Percentiles rank a stretch among this genome's conserved stretches.
Conservation (phyloP, 202 grass and related monocot species). For the Bolboschoenoplectus hybrid region DNA sequence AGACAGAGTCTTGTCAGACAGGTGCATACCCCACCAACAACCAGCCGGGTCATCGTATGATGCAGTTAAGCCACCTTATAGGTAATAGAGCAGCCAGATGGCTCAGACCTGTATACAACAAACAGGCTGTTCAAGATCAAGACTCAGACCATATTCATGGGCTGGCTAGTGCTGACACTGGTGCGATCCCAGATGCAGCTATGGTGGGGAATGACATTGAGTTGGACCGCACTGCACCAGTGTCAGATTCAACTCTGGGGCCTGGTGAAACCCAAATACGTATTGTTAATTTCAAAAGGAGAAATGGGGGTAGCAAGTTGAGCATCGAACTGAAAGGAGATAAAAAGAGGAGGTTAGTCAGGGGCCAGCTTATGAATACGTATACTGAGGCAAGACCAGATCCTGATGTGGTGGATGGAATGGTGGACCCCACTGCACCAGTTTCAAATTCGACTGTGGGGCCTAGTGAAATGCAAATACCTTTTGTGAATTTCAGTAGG, state of each 20-base stretch:
- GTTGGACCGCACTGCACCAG: background rate
- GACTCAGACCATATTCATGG: slow-evolving; percentile 47
- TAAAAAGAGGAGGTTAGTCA: slow-evolving; percentile 72
- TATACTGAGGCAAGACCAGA: slow-evolving; percentile 22
- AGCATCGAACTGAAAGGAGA: slow-evolving; percentile 30
- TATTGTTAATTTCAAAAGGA: slow-evolving; percentile 68
- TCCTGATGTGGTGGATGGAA: slow-evolving; percentile 29
- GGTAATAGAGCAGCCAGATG: background rate
- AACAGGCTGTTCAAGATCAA: slow-evolving; percentile 25
- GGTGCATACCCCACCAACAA: slow-evolving; percentile 36
- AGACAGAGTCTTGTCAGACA: slow-evolving; percentile 17
- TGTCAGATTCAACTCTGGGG: slow-evolving; percentile 32
- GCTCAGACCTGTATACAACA: background rate
- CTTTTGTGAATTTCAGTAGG: slow-evolving; percentile 71
- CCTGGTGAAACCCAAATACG: slow-evolving; percentile 36
- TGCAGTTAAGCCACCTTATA: background rate
- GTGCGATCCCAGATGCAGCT: slow-evolving; percentile 27
- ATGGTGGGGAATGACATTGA: slow-evolving; percentile 15
- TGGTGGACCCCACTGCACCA: slow-evolving; percentile 8
- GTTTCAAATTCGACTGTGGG: slow-evolving; percentile 36
- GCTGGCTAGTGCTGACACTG: slow-evolving; percentile 32
- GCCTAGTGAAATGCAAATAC: slow-evolving; percentile 37
- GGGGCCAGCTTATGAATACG: background rate
- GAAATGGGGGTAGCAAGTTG: slow-evolving; percentile 38
- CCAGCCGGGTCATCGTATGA: background rate